Conservation (phyloP, 345 rosid species). For the Salix dunnii region DNA sequence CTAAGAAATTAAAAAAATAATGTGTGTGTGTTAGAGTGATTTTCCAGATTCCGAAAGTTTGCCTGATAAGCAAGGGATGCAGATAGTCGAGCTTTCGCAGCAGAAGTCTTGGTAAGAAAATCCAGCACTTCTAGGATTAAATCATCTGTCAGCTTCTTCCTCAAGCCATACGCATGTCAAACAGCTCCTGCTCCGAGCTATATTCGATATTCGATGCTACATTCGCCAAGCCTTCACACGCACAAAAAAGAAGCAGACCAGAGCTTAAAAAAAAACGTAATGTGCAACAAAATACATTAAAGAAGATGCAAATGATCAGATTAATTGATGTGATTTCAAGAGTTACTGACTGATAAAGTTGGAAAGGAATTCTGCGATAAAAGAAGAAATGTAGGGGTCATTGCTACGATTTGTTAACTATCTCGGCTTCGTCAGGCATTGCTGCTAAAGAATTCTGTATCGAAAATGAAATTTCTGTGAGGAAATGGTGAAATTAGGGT, state of each 20-base stretch:
- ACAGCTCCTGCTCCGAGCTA: background rate
- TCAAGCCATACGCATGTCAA: background rate
- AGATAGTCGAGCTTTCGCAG: background rate
- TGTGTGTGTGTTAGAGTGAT: background rate
- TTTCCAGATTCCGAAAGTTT: background rate
- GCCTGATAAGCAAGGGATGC: background rate
- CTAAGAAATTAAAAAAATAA: background rate
- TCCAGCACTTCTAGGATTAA: background rate
- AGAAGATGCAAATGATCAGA: too few species aligned
- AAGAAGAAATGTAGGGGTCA: background rate
- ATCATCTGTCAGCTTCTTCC: background rate
- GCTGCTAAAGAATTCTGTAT: background rate
- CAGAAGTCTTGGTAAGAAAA: background rate
- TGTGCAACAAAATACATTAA: background rate
- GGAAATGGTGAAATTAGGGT: background rate
- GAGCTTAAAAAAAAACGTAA: background rate
- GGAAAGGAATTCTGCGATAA: background rate
- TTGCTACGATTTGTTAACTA: background rate
- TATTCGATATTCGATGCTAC: background rate
- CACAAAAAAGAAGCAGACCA: background rate
- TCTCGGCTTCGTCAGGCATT: background rate
- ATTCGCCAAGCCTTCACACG: background rate
- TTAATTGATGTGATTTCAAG: background rate
- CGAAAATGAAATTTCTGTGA: background rate
- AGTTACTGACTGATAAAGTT: background rate